A percentile compares a stretch with the other conserved stretches of the same genome.
Conservation (phyloP, 164 flowering plant species). For the Stephania yunnanensis region DNA sequence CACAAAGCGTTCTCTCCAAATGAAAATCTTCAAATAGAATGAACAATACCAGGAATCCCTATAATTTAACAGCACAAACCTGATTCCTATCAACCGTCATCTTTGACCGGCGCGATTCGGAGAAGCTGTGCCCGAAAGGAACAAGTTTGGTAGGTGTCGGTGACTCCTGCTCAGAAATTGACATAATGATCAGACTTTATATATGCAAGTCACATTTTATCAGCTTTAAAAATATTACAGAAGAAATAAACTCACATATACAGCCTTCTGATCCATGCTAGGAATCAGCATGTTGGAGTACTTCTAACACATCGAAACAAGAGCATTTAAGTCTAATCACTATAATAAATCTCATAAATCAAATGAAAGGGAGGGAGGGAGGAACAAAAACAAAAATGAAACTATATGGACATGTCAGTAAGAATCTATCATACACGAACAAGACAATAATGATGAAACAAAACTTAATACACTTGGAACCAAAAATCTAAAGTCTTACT, state of each 20-base stretch:
- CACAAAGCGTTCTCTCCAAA: not conserved
- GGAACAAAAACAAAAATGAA: not conserved
- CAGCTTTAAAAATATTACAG: not conserved
- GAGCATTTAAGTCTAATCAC: not conserved
- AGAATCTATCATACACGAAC: not conserved
- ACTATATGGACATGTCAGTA: not conserved
- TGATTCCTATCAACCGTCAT: conserved; percentile 67
- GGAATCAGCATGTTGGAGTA: conserved; percentile 43
- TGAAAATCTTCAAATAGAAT: not conserved
- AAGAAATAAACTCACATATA: conserved; percentile 55
- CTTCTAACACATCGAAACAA: conserved; percentile 42
- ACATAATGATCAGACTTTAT: not conserved
- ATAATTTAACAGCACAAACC: conserved; percentile 34
- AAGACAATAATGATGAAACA: not conserved
- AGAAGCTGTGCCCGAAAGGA: conserved; percentile 48
- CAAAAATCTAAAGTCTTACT: not conserved
- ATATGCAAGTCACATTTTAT: not conserved
- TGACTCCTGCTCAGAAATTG: conserved; percentile 53
- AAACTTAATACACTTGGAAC: not conserved
- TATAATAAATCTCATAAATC: not conserved
- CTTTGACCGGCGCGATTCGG: conserved; percentile 74
- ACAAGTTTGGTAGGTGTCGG: conserved; percentile 75
- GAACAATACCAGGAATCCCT: not conserved
- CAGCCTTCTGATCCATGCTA: conserved; percentile 38
- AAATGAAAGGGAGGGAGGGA: not conserved